Conservation (phyloP, 192 early-diverging fungal species). For the Bifiguratus adelaidae region DNA sequence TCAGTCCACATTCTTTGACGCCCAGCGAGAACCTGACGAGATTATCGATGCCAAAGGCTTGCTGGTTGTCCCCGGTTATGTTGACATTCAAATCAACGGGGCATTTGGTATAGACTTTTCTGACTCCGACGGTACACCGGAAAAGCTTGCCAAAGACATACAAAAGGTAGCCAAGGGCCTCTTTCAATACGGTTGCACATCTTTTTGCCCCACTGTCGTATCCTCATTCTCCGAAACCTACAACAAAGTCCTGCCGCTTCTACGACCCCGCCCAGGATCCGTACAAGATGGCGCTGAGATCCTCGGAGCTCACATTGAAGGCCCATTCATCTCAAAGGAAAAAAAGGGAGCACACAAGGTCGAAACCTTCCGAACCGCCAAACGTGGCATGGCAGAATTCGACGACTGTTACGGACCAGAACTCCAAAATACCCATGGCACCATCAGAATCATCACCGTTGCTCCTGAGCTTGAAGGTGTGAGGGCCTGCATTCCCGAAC, state of each 20-base stretch:
- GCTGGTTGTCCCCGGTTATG: conserved; percentile 68
- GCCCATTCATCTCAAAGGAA: conserved; percentile 44
- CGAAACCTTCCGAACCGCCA: conserved; percentile 22
- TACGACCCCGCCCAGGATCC: conserved; percentile 54
- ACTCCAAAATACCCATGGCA: conserved; percentile 13
- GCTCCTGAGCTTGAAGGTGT: conserved; percentile 73
- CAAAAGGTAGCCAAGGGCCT: conserved; percentile 61
- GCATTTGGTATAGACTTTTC: conserved; percentile 75
- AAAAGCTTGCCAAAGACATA: conserved; percentile 49
- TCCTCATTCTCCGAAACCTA: conserved; percentile 64
- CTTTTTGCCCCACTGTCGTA: conserved; percentile 75
- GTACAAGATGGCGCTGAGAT: conserved; percentile 53
- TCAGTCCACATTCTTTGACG: conserved; percentile 56
- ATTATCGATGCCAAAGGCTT: conserved; percentile 62
- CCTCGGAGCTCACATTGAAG: conserved; percentile 60
- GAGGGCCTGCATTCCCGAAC: conserved; percentile 47
- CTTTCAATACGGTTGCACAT: conserved; percentile 67
- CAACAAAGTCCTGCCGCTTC: conserved; percentile 49
- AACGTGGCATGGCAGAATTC: conserved; percentile 51
- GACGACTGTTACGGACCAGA: conserved; percentile 63
- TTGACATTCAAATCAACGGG: conserved; percentile 79
- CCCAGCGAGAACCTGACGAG: conserved; percentile 48
- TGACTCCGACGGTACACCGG: conserved; percentile 6
- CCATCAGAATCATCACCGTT: conserved; percentile 62
- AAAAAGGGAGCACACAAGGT: conserved; percentile 74